Evolutionary conservation across 2,329 filamentous ascomycete species (phyloP).

Genomic region (Neopestalotiopsis clavispora): DNA sequence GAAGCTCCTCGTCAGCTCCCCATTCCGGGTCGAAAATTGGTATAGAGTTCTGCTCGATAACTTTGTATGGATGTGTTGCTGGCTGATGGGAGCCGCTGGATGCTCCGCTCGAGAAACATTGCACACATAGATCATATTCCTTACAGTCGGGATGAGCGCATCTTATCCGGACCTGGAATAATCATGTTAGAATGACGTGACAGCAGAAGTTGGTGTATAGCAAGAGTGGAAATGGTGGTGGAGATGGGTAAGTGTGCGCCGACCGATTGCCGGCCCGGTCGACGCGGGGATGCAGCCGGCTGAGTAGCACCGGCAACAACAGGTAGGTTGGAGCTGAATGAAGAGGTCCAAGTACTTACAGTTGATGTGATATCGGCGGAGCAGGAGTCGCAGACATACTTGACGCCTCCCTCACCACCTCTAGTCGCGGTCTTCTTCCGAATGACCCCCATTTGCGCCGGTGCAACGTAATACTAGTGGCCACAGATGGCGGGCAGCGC

Average conservation of each 20-base stretch:
- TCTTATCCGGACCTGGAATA: conserved; percentile 81
- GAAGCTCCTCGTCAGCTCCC: conserved; percentile 96
- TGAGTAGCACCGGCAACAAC: conserved; percentile 4
- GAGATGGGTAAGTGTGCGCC: conserved; percentile 1
- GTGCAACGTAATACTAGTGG: conserved; percentile 11
- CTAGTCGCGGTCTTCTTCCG: conserved; percentile 90
- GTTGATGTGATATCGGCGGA: conserved; percentile 97
- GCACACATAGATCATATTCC: conserved; percentile 96
- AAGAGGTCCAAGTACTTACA: conserved; percentile 58
- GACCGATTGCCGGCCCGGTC: conserved; percentile 3
- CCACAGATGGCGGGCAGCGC: neutral
- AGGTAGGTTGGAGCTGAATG: conserved; percentile 16
- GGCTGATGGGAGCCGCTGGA: conserved; percentile 85
- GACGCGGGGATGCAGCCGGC: conserved; percentile 16
- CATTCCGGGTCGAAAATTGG: conserved; percentile 94
- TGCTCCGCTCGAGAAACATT: conserved; percentile 87
- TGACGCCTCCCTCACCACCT: conserved; percentile 85
- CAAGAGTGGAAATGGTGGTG: conserved; percentile 2
- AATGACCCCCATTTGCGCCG: conserved; percentile 79
- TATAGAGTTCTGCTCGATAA: conserved; percentile 98
- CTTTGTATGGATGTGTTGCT: conserved; percentile 82
- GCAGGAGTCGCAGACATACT: conserved; percentile 97
- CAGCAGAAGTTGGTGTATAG: neutral
- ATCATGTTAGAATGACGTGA: neutral
- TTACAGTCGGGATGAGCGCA: conserved; percentile 84